Base-by-base conservation (phyloP, 1,284 basidiomycete genomes). In the Cryptococcus sp. region DNA sequence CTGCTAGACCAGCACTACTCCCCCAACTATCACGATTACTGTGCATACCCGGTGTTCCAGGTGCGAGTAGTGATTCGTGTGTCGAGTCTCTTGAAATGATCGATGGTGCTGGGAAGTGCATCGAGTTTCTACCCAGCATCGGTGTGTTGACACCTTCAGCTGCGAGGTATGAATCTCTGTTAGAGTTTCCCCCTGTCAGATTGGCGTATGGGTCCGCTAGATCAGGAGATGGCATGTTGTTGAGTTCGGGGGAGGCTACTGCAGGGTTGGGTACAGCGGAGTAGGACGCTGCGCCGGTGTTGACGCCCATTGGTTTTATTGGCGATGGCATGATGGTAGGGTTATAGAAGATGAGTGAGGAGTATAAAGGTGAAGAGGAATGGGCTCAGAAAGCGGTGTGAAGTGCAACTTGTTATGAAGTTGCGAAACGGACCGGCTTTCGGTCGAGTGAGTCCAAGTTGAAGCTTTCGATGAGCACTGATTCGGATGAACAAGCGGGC, bases 71-170 rank as follows among this genome's bases (percentile, higher is more conserved):
- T 15, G 55, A 60, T 11, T 55, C 53, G 47, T 65, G 60, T 2
- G 72, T 72, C 42, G 72, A 74, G 55, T 74, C 69, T 32, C 72
- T 56, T 30, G 70, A 72, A 47, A 72, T 63, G 46, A 71, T 62
- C 5, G 66, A 72, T 34, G 65, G 73, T 53, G 60, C 72, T 37
- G 58, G 72, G 54, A 56, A 55, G 59, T 57, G 54, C 42, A 53
- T 48, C 7, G 52, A 53, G 15, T 53, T 37, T 31, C 46, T 13
- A 5, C 46, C 46, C 42, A 53, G 35, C 6, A 47, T 53, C 3
- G 52, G 46, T 4, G 52, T 53, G 11, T 53, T 32, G 35, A 34
- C 35, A 8, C 46, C 46, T 31, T 57, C 58, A 11, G 54, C 53
- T 3, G 59, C 56, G 35, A 57, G 50, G 53, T 60, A 59, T 3